These are phyloP conservation scores for Nitzschia sp. DNA, from an alignment of 108 stramenopile species.

Conservation along the genomic window DNA sequence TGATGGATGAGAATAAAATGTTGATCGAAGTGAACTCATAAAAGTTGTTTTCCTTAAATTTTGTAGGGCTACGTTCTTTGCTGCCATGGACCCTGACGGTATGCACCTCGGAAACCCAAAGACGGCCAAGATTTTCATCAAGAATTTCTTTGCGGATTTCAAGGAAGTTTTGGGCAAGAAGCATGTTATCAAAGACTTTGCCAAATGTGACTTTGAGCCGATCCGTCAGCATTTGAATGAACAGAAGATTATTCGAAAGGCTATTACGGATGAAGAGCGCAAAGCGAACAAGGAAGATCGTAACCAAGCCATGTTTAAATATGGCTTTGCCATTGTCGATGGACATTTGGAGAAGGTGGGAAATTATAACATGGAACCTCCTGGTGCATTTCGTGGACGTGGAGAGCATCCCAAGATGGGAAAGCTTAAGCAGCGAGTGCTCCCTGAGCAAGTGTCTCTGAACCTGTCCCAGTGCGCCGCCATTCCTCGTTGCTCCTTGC, in stretches of 20 bases:
- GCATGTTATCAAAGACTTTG: constrained; percentile 88
- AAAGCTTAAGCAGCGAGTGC: constrained; percentile 91
- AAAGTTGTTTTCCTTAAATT: background rate
- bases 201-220: constrained; percentile 94
- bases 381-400: constrained; percentile 97
- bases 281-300: constrained; percentile 87
- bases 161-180: constrained; percentile 67
- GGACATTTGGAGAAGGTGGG: constrained; percentile 96
- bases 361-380: constrained; percentile 96
- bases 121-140: constrained; percentile 91
- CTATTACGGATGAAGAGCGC: constrained; percentile 94
- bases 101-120: constrained; percentile 94
- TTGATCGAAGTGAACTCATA: background rate
- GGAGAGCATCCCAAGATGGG: constrained; percentile 99
- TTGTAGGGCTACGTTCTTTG: constrained; percentile 93
- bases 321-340: constrained; percentile 95
- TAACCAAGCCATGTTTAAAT: constrained; percentile 78
- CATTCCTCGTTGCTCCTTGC: constrained; percentile 88
- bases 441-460: constrained; percentile 89
- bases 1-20: background rate
- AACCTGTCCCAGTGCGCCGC: constrained; percentile 85
- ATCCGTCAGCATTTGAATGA: constrained; percentile 87
- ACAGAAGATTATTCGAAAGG: constrained; percentile 89
- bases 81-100: constrained; percentile 94
- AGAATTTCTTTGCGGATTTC: constrained; percentile 97